Conservation (phyloP, 768 basidiomycete species). For the Russula sp. region DNA sequence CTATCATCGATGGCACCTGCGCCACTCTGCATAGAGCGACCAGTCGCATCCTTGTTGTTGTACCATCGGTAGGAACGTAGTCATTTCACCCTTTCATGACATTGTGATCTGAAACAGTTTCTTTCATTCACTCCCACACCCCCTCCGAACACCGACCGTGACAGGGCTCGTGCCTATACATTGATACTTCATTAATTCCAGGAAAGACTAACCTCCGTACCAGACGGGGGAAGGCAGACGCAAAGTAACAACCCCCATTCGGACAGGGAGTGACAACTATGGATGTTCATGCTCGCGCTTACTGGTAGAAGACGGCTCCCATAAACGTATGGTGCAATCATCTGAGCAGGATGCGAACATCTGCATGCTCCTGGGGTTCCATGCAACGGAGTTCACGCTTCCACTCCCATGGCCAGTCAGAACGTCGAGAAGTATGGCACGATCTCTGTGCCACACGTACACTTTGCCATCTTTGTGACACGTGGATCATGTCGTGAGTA, state of each 20-base stretch:
- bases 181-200: background rate
- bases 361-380: conserved; percentile 83
- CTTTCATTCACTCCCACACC: background rate
- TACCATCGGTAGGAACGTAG: conserved; percentile 5
- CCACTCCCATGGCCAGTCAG: conserved; percentile 82
- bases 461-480: conserved; percentile 70
- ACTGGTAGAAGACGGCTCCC: conserved; percentile 53
- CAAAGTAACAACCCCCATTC: background rate
- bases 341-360: conserved; percentile 98
- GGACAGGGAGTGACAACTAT: background rate
- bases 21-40: conserved; percentile 1
- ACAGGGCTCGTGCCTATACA: background rate
- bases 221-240: background rate
- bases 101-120: background rate
- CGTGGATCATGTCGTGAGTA: conserved; percentile 13
- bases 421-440: conserved; percentile 73
- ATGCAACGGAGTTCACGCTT: conserved; percentile 92
- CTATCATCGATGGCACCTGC: conserved; percentile 2
- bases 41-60: background rate
- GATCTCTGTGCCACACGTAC: conserved; percentile 92
- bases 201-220: background rate
- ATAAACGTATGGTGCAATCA: conserved; percentile 84
- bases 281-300: conserved; percentile 10
- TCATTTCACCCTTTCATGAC: conserved; percentile 10
- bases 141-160: too few relatives aligned